Evolutionary conservation across 106 monocot genomes (phyloP).

Genomic region (Apostasia shenzhenica): DNA sequence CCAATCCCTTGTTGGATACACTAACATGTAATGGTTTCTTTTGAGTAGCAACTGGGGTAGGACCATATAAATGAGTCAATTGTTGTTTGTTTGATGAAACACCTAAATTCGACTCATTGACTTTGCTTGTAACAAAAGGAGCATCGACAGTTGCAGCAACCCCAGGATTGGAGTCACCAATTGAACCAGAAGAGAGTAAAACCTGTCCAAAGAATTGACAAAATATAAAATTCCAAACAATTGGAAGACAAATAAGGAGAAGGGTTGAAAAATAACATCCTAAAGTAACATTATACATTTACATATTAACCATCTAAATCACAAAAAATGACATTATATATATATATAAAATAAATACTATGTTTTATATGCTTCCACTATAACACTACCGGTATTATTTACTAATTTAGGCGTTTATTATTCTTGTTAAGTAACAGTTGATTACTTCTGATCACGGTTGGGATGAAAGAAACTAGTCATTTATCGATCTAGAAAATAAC

Average conservation of each 20-base stretch:
- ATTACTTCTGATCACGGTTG: too few relatives aligned
- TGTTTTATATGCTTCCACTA: too few relatives aligned
- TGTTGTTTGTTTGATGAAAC: constrained; percentile 41
- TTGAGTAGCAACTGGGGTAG: constrained; percentile 16
- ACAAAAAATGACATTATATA: too few relatives aligned
- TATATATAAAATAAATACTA: too few relatives aligned
- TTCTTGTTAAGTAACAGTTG: too few relatives aligned
- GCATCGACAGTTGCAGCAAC: constrained; percentile 31
- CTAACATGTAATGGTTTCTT: constrained; percentile 27
- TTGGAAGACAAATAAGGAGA: not conserved
- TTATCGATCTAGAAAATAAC: too few relatives aligned
- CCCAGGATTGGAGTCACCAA: constrained; percentile 21
- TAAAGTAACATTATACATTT: too few relatives aligned
- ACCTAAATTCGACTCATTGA: constrained; percentile 31
- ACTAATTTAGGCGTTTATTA: too few relatives aligned
- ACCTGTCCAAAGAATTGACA: constrained; percentile 24
- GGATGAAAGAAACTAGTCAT: too few relatives aligned
- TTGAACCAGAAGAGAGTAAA: constrained; percentile 42
- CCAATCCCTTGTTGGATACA: constrained; percentile 27
- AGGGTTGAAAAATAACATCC: too few relatives aligned
- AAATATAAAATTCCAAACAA: not conserved
- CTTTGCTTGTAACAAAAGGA: constrained; percentile 25
- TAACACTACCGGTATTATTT: too few relatives aligned
- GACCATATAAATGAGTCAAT: constrained; percentile 4
- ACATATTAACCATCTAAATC: too few relatives aligned